Base-by-base conservation (phyloP, 208 protist species). In the Blastocrithidia nonstop region DNA sequence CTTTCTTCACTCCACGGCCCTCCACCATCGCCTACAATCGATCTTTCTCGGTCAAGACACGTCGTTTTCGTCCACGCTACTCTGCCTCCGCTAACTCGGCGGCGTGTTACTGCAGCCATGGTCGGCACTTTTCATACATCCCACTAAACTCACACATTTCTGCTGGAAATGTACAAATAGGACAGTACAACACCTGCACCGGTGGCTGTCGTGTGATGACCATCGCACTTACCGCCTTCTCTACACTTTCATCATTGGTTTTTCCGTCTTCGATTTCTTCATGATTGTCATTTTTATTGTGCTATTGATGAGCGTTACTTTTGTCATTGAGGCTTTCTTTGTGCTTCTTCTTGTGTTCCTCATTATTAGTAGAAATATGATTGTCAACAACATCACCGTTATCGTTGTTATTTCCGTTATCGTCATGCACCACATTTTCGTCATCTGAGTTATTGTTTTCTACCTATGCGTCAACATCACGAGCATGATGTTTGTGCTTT, bases 61-160 rank as follows among this genome's bases (percentile, higher is more conserved):
- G 66, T 4, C 79, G 68, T 52, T 73, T 81, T 42, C 83, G 78
- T 15, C 83, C 83, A 6, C 67, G 57, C 38, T 93, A 76, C 57
- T 82, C 73, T 13, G 70, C 73, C 28, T 84, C 79, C 11, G 76
- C 83, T 8, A 88, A 66, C 59, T 87, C 83, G 20, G 72, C 68
- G 2, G 80, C 78, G 51, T 93, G 71, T 47, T 86, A 71, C 13
- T 78, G 73, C 37, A 95, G 62, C 83, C 83, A 93, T 40, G 80
- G 79, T 6, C 79, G 72, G 54, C 87, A 95, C 61, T 92, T 81
- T 20, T 95, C 81, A 56, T 88, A 72, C 66, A 88, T 83, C 7
- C 87, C 87, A 46, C 71, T 72, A 62, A 82, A 95, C 68, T 93
- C 87, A 49, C 87, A 95, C 66, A 84, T 82, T 56, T 95, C 87